Conservation (phyloP, 1,284 basidiomycete genomes). For the Apiotrichum gamsii region DNA sequence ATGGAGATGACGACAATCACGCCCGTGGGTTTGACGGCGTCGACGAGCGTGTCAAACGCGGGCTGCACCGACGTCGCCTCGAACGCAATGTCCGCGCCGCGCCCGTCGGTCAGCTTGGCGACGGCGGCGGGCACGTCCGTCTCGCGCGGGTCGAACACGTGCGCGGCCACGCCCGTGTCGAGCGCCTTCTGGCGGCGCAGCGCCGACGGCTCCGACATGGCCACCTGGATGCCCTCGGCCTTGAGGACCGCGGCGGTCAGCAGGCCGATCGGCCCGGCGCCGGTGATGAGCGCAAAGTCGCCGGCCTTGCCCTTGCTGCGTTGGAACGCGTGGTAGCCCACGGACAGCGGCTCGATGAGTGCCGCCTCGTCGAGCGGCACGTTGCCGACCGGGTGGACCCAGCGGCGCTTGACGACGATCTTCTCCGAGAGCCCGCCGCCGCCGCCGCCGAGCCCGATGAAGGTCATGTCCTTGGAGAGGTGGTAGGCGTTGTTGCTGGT, state of each 20-base stretch:
- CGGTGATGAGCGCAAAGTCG: constrained; percentile 14
- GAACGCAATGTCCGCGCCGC: constrained; percentile 15
- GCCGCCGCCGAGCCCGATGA: constrained; percentile 16
- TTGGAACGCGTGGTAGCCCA: constrained; percentile 14
- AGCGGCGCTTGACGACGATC: constrained; percentile 16
- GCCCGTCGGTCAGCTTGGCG: constrained; percentile 1
- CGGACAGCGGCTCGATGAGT: constrained; percentile 16
- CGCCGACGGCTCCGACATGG: constrained; percentile 11
- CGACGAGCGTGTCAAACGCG: constrained; percentile 15
- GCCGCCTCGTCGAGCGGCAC: constrained; percentile 17
- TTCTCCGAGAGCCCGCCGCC: constrained; percentile 15
- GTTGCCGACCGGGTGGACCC: constrained; percentile 16
- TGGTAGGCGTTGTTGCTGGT: constrained; percentile 12
- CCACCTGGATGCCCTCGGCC: constrained; percentile 11
- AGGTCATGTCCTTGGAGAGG: constrained; percentile 15
- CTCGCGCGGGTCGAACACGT: constrained; percentile 10
- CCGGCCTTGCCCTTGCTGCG: constrained; percentile 12
- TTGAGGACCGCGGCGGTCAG: constrained; percentile 17
- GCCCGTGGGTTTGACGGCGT: constrained; percentile 8
- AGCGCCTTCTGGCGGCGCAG: constrained; percentile 8
- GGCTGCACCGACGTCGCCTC: constrained; percentile 16
- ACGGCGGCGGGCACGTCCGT: constrained; percentile 7
- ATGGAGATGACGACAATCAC: constrained; percentile 13
- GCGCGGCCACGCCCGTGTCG: constrained; percentile 11
- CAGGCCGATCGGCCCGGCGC: constrained; percentile 15